Base-by-base conservation (phyloP, 305 asterid genomes). In the Rubia tinctorum region DNA sequence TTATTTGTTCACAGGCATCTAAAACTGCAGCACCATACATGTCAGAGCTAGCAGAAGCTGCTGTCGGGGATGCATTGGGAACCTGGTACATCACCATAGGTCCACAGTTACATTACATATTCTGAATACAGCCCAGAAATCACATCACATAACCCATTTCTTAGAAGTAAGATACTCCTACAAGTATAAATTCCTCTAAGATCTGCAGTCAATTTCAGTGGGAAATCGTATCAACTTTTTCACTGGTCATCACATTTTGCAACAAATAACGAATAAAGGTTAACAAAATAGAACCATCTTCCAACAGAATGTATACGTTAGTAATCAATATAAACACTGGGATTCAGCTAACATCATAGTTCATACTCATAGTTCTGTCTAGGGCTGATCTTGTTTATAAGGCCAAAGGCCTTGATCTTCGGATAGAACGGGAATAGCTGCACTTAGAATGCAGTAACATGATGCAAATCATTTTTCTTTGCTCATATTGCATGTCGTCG, bases 41-140 rank as follows among this genome's bases (percentile, higher is more conserved):
- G 83, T 94, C 99, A 73, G 99, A 94, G 82, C 99, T 94, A 69
- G 99, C 99, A 80, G 99, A 94, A 84, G 99, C 99, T 72, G 99
- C 99, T 10, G 99, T 94, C 30, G 99, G 97, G 9, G 99, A 91
- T 43, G 99, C 87, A 86, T 94, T 94, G 37, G 99, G 99, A 61
- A 94, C 97, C 99, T 94, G 78, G 60, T n/a, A 67, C 44, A 70
- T 9, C 20, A 30, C 23, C 45, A 63, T 60, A 72, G 30, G 34
- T 30, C 34, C 34, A 30, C 34, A 30, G 34, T 13, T 7, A 75
- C 39, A 43, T 44, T 39, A 30, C 9, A 20, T 11, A 59, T 53
- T 40, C 58, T 25, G 39, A 61, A 25, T 8, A 51, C 15, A 68
- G 20, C 62, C 49, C 34, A 20, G n/a, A 42, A 43, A 27, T 10